Conservation (phyloP, 2,329 filamentous ascomycete genomes). For the Aspergillus brasiliensis region DNA sequence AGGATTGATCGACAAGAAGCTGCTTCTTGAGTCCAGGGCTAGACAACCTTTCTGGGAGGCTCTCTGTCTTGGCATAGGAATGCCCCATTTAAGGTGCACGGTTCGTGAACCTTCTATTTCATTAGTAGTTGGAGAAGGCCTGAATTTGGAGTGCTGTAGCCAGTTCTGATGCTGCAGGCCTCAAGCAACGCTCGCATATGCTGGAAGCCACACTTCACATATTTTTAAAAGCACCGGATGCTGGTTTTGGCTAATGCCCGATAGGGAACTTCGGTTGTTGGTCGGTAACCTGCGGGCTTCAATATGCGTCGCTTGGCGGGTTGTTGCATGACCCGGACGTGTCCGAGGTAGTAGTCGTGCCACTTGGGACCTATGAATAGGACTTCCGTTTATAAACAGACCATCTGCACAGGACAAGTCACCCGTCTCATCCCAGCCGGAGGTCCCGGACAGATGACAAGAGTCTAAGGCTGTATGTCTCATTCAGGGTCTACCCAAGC, state of each 20-base stretch:
- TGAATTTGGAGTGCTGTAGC: background rate
- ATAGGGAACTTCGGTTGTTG: background rate
- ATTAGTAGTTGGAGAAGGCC: background rate
- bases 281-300: background rate
- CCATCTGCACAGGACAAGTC: constrained; percentile 3
- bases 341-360: background rate
- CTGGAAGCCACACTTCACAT: background rate
- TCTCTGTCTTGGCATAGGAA: background rate
- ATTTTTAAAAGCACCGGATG: background rate
- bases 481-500: background rate
- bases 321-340: background rate
- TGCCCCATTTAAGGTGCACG: background rate
- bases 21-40: background rate
- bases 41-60: background rate
- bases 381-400: background rate
- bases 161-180: background rate
- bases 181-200: background rate
- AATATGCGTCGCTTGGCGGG: background rate
- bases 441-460: constrained; percentile 2
- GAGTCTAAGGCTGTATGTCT: constrained; percentile 11
- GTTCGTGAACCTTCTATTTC: background rate
- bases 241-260: background rate
- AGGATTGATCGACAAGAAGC: constrained; percentile 10
- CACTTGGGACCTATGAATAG: constrained; percentile 3
- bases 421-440: background rate